Base-by-base conservation (phyloP, 202 grass and related monocot species). In the Cymbopogon flexuosus region DNA sequence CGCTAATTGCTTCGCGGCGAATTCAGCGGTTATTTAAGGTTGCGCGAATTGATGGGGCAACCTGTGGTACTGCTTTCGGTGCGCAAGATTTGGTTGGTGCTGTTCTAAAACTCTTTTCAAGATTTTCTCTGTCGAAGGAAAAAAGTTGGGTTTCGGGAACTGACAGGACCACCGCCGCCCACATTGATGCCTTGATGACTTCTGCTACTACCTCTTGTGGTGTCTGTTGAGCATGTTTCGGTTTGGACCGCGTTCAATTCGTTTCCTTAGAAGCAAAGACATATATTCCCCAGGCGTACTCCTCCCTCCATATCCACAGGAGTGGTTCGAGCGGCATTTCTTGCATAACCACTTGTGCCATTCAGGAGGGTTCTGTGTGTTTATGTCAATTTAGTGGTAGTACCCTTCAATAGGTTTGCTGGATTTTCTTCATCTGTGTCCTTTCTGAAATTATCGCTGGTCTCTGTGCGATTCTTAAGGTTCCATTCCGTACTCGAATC, bases 211-310 rank as follows among this genome's bases (percentile, higher is more conserved):
- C 65, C 49, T 49, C 73, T 73, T 41, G 63, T 73, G 49, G 68
- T 60, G 81, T 85, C 68, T 68, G 87, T 79, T 82, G 73, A 36
- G 27, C 49, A 47, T 76, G n/a, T 77, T 86, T n/a, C 40, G 21
- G 54, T 47, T 83, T 68, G 62, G 84, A 76, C 76, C 72, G 13
- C 83, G 86, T 83, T 82, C 83, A 70, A 86, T 86, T 73, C 79
- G 29, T 68, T 86, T 14, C 79, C 84, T 83, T 73, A 19, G 74
- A 83, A 83, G 79, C 71, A 33, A 89, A 47, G 79, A 62, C 69
- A 79, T 16, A 46, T 3, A 75, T 80, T 69, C 37, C 39, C 31
- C 23, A 27, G 10, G 36, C 67, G 52, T 84, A 68, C 66, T 31
- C 34, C 41, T 8, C 4, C 14, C 6, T 21, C 31, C 19, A 6